Evolutionary conservation across 495 filamentous ascomycete species (phyloP), one percentile per base, ranked within the genome.

Genomic region (Aspergillus haitiensis): DNA sequence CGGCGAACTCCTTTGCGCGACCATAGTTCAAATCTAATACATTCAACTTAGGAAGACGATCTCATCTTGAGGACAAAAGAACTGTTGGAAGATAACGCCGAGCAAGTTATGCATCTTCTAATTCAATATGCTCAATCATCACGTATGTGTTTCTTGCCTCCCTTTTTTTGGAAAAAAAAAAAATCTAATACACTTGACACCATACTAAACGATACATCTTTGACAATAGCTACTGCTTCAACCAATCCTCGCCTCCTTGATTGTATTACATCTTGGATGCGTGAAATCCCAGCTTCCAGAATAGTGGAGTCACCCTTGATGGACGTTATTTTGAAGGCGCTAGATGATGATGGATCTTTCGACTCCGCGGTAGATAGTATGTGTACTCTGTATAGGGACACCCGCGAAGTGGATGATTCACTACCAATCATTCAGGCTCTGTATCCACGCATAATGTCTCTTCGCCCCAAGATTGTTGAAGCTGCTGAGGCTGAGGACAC

Each of bases 221-320:
- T 31, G 21, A 36, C 36, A 35, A n/a, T 35, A 81, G 82, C 74
- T 39, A 66, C 86, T 21, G 91, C 92, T 10, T 84, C 92, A 8
- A 89, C 87, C 21, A 96, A 97, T 64, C 94, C 94, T 2, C 91
- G 90, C 67, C 83, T 99, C 12, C 82, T 97, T 52, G 90, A 96
- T 56, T 98, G 95, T 70, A 92, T 97, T 59, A 94, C 90, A 31
- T 97, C 95, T 18, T 99, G 94, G 94, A 79, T 96, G 56, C 86
- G 91, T 45, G 94, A 99, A 74, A 87, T 98, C 13, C 90, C 92
- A 3, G 83, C 95, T 33, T 81, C 82, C 50, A 86, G 89, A 58
- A 85, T 99, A 52, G 89, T 95, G 55, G 88, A 88, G 60, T 96
- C 93, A 10, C 88, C 90, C 7, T 78, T 99, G 53, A 81, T 99